These are phyloP conservation scores for Yamadazyma akitaensis DNA, from an alignment of 805 yeast genomes.

Conservation along the genomic window DNA sequence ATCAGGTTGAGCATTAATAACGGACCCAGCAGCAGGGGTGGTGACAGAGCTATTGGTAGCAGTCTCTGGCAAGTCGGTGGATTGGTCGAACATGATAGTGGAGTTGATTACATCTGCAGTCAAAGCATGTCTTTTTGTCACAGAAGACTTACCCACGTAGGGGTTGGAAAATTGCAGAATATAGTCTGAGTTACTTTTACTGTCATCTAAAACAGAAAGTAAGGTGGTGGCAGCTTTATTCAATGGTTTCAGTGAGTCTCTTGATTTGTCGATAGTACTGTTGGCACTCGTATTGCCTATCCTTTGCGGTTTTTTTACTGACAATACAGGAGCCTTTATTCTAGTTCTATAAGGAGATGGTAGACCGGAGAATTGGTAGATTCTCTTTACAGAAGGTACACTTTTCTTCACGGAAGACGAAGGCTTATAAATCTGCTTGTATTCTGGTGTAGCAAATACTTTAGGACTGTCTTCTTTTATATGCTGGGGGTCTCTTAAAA, in stretches of 20 bases:
- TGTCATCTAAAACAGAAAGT: constrained; percentile 32
- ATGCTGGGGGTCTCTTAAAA: constrained; percentile 18
- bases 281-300: not conserved
- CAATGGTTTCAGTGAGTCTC: constrained; percentile 9
- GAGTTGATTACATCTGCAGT: constrained; percentile 37
- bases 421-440: constrained; percentile 34
- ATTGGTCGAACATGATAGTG: constrained; percentile 32
- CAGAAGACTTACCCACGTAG: constrained; percentile 10
- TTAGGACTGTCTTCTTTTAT: constrained; percentile 16
- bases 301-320: not conserved
- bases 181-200: constrained; percentile 4
- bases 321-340: constrained; percentile 26
- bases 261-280: not conserved
- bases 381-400: constrained; percentile 37
- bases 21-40: constrained; percentile 12
- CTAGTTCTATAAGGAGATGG: constrained; percentile 44
- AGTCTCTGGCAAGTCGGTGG: constrained; percentile 11
- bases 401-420: constrained; percentile 14
- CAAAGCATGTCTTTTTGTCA: constrained; percentile 11
- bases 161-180: constrained; percentile 34
- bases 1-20: not conserved
- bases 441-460: constrained; percentile 30
- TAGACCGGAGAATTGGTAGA: constrained; percentile 43
- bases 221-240: constrained; percentile 35
- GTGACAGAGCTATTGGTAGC: constrained; percentile 12